A percentile compares a stretch with the other conserved stretches of the same genome.
These are phyloP conservation scores for Uronychia setigera DNA, from an alignment of 73 alveolate species.

Conservation along the genomic window DNA sequence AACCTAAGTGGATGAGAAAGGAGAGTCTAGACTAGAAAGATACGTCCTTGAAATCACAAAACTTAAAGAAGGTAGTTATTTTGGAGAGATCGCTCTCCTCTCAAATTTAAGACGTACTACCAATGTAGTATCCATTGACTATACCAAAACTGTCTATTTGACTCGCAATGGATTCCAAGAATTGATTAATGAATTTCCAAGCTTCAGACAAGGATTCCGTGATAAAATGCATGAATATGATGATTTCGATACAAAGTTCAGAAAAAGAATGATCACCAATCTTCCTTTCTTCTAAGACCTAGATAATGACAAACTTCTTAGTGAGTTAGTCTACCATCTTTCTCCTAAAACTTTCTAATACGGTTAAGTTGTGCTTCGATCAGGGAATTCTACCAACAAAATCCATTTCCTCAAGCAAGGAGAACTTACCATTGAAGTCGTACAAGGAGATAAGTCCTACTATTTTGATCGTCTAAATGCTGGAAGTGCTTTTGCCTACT, in stretches of 20 bases:
- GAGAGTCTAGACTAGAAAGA: not conserved
- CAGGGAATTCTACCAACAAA: slow-evolving; percentile 53
- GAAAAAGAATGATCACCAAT: slow-evolving; percentile 46
- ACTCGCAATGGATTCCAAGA: slow-evolving; percentile 8
- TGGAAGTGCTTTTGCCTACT: slow-evolving; percentile 57
- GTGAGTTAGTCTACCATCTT: slow-evolving; percentile 46
- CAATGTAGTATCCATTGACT: slow-evolving; percentile 31
- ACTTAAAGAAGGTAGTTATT: slow-evolving; percentile 48
- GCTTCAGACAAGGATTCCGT: slow-evolving; percentile 24
- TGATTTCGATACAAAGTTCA: slow-evolving; percentile 43
- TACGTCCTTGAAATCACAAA: not conserved
- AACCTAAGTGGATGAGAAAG: not conserved
- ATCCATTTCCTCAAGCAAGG: slow-evolving; percentile 50
- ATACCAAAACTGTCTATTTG: slow-evolving; percentile 34
- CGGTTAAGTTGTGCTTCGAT: slow-evolving; percentile 36
- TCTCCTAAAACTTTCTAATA: slow-evolving; percentile 46
- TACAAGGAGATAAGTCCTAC: slow-evolving; percentile 16
- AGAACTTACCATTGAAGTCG: slow-evolving; percentile 42
- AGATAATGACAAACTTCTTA: slow-evolving; percentile 13
- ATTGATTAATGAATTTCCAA: slow-evolving; percentile 42
- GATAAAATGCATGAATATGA: slow-evolving; percentile 23
- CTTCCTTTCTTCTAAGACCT: slow-evolving; percentile 38
- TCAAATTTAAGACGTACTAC: slow-evolving; percentile 62
- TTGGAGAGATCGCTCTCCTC: slow-evolving; percentile 63
- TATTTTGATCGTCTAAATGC: slow-evolving; percentile 54